Evolutionary conservation across 345 rosid genomes (phyloP).

Genomic region (Xanthoceras sorbifolium): DNA sequence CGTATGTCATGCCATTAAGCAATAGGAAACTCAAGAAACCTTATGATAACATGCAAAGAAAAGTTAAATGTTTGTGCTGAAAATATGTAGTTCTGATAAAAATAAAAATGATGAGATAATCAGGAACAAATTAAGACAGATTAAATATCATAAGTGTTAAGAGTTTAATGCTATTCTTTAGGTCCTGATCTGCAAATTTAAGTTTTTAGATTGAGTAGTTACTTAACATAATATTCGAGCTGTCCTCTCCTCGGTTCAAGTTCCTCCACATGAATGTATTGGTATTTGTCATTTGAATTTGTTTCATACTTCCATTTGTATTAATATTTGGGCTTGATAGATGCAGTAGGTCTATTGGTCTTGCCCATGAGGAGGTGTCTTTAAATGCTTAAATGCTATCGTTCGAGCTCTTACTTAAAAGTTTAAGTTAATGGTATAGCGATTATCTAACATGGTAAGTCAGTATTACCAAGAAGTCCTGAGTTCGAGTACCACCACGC

Average conservation of each 20-base stretch:
- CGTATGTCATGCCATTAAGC: not conserved
- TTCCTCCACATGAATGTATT: not conserved
- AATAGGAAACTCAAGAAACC: not conserved
- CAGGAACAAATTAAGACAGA: not conserved
- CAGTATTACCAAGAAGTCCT: not conserved
- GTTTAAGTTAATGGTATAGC: not conserved
- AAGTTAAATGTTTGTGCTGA: not conserved
- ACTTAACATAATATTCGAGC: not conserved
- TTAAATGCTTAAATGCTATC: not conserved
- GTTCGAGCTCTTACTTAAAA: not conserved
- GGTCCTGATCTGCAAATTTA: not conserved
- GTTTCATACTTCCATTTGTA: not conserved
- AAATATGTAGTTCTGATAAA: not conserved
- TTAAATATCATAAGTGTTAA: not conserved
- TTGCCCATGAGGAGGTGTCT: not conserved
- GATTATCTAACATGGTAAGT: not conserved
- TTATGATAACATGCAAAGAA: not conserved
- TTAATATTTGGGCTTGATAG: not conserved
- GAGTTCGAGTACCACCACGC: not conserved
- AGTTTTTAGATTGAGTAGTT: not conserved
- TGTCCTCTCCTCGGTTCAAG: not conserved
- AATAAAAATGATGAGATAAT: not conserved
- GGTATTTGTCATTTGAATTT: not conserved
- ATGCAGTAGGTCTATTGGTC: not conserved
- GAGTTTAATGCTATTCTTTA: not conserved